These are phyloP conservation scores for Phytophthora nicotianae DNA, from an alignment of 352 stramenopile genomes.

Conservation along the genomic window DNA sequence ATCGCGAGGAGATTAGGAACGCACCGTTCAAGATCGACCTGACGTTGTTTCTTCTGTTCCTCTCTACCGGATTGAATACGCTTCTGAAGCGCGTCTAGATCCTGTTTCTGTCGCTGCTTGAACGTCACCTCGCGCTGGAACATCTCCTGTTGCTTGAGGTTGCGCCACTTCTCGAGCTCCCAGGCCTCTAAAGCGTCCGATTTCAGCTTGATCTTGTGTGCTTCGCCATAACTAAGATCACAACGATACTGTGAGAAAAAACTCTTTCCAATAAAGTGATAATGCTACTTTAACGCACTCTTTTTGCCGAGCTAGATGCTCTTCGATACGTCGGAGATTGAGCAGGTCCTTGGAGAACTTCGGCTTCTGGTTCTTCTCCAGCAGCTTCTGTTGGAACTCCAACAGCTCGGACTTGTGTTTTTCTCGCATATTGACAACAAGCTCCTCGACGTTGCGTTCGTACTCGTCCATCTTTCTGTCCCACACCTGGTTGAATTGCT, in stretches of 20 bases:
- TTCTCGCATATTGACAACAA: slow-evolving; percentile 92
- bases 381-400: slow-evolving; percentile 93
- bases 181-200: slow-evolving; percentile 94
- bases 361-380: slow-evolving; percentile 90
- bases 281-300: slow-evolving; percentile 45
- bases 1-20: background rate
- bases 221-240: slow-evolving; percentile 85
- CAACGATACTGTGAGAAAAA: slow-evolving; percentile 5
- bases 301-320: slow-evolving; percentile 91
- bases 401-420: slow-evolving; percentile 89
- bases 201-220: slow-evolving; percentile 97
- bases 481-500: slow-evolving; percentile 97
- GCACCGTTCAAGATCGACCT: slow-evolving; percentile 92
- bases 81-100: slow-evolving; percentile 94
- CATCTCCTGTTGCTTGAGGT: slow-evolving; percentile 95
- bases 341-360: slow-evolving; percentile 96
- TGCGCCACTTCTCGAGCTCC: slow-evolving; percentile 95
- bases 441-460: slow-evolving; percentile 90
- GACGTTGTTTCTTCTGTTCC: slow-evolving; percentile 95
- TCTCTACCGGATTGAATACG: slow-evolving; percentile 93
- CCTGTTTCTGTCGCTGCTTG: slow-evolving; percentile 93
- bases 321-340: slow-evolving; percentile 93
- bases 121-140: slow-evolving; percentile 95
- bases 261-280: background rate
- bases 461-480: slow-evolving; percentile 97